Conservation (phyloP, 129 eudicot genomes). For the Lactuca saligna region DNA sequence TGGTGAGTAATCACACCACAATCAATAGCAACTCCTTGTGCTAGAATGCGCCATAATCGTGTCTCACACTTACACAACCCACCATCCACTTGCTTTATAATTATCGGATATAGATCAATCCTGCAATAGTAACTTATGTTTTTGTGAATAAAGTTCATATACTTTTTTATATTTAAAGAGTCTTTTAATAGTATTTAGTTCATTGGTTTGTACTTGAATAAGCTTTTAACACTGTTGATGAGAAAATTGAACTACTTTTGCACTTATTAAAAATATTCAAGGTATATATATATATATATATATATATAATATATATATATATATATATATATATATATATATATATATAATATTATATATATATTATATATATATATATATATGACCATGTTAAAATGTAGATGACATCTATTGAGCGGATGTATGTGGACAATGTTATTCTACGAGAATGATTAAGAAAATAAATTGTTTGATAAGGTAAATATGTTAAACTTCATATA, state of each 20-base stretch:
- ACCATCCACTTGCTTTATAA: background rate
- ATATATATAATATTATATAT: no score
- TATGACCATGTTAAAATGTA: no score
- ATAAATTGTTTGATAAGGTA: no score
- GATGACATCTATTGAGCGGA: no score
- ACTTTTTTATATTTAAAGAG: background rate
- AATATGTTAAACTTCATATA: no score
- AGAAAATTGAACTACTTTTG: no score
- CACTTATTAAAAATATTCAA: background rate
- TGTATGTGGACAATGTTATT: no score
- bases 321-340: no score
- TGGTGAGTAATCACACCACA: constrained; percentile 19
- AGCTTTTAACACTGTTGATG: background rate
- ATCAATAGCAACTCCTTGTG: constrained; percentile 15
- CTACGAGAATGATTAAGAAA: no score
- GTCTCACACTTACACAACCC: constrained; percentile 27
- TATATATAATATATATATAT: no score
- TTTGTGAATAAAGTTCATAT: background rate
- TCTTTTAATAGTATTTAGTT: background rate
- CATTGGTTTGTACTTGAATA: background rate
- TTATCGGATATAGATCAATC: constrained; percentile 16
- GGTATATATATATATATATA: background rate
- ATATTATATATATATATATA: no score
- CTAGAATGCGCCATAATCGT: constrained; percentile 16
- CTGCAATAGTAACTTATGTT: constrained; percentile 2